Percentiles rank a stretch among this genome's conserved stretches.
Conservation (phyloP, 2,329 filamentous ascomycete genomes). For the Biscogniauxia marginata region DNA sequence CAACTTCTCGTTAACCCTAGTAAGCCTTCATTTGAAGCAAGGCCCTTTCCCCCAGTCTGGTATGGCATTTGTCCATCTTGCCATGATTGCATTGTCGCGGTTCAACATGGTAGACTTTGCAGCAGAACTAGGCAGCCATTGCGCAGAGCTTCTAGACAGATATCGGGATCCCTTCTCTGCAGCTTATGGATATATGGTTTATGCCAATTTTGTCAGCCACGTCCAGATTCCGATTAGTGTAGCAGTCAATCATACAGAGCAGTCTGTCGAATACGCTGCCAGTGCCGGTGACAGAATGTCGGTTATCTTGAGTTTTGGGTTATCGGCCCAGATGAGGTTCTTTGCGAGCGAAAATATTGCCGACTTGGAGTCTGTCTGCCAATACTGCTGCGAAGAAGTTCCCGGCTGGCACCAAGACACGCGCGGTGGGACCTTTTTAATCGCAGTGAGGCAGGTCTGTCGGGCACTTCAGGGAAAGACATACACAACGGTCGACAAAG, state of each 20-base stretch:
- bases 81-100: constrained; percentile 64
- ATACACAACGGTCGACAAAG: constrained; percentile 43
- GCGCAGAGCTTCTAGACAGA: constrained; percentile 62
- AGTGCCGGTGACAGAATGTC: constrained; percentile 69
- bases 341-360: constrained; percentile 67
- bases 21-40: constrained; percentile 61
- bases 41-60: constrained; percentile 70
- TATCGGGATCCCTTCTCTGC: constrained; percentile 64
- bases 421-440: constrained; percentile 68
- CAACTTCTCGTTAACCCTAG: constrained; percentile 64
- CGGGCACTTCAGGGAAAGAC: constrained; percentile 77
- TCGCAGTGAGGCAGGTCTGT: constrained; percentile 63
- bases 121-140: constrained; percentile 61
- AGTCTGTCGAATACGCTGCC: constrained; percentile 64
- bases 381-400: constrained; percentile 71
- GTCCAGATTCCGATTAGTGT: constrained; percentile 61
- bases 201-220: constrained; percentile 69
- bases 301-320: constrained; percentile 68
- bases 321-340: constrained; percentile 65
- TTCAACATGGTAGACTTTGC: constrained; percentile 71
- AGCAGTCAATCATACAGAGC: constrained; percentile 60
- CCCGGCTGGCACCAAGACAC: constrained; percentile 70
- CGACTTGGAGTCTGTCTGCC: constrained; percentile 69
- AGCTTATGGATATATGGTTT: constrained; percentile 67
- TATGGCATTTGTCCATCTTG: constrained; percentile 66